Evolutionary conservation across 129 eudicot species (phyloP).

Genomic region (Solidago caesia): DNA sequence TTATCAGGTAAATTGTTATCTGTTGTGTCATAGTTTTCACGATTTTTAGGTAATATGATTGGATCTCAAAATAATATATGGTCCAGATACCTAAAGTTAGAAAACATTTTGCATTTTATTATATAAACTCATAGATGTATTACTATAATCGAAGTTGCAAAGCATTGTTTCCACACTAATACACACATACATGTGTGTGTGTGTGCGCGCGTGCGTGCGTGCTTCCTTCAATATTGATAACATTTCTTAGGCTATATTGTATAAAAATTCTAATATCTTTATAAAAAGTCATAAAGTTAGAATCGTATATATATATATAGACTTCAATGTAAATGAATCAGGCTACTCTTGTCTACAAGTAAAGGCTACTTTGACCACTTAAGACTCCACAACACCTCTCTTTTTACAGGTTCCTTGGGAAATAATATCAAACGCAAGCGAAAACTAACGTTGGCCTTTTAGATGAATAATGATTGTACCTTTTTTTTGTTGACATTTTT

Average conservation of each 20-base stretch:
- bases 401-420: not conserved
- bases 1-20: slow-evolving; percentile 20
- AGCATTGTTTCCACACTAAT: not conserved
- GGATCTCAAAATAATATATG: slow-evolving; percentile 17
- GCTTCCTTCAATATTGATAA: not conserved
- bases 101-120: not conserved
- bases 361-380: slow-evolving; percentile 9
- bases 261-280: not conserved
- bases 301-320: not conserved
- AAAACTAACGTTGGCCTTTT: too few species aligned
- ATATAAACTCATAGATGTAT: slow-evolving; percentile 5
- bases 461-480: too few species aligned
- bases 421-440: not conserved
- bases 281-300: not conserved
- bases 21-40: slow-evolving; percentile 13
- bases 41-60: slow-evolving; percentile 9
- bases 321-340: not conserved
- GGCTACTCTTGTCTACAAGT: slow-evolving; percentile 16
- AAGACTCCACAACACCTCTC: slow-evolving; percentile 14
- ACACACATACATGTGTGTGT: not conserved
- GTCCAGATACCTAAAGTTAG: not conserved
- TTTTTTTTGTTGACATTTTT: too few species aligned
- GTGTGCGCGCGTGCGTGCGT: too few species aligned
- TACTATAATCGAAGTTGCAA: not conserved
- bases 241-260: not conserved